These are phyloP conservation scores for Hyaloperonospora brassicae DNA, from an alignment of 352 stramenopile genomes.

Conservation along the genomic window DNA sequence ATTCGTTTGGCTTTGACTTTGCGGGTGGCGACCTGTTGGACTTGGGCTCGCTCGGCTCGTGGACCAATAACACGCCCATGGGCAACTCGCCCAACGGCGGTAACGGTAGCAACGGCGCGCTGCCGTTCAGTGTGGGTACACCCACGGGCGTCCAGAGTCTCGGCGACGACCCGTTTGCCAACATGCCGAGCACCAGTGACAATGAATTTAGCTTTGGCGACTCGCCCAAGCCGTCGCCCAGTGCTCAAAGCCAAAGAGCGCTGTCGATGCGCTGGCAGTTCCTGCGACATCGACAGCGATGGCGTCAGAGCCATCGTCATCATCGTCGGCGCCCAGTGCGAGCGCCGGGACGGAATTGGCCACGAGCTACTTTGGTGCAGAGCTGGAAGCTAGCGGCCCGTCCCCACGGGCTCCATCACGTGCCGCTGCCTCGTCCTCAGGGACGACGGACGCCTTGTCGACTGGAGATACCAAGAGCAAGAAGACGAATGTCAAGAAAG, in stretches of 20 bases:
- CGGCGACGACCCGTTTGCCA: conserved; percentile 62
- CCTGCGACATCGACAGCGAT: not conserved
- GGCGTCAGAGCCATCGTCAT: not conserved
- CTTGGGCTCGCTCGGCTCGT: conserved; percentile 62
- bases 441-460: conserved; percentile 14
- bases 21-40: conserved; percentile 63
- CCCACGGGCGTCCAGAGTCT: conserved; percentile 79
- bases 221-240: conserved; percentile 52
- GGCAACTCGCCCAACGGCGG: conserved; percentile 59
- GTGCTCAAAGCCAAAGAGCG: conserved; percentile 11
- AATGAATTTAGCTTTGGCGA: conserved; percentile 78
- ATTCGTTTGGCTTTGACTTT: conserved; percentile 84
- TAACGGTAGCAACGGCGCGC: conserved; percentile 11
- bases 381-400: conserved; percentile 31
- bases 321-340: conserved; percentile 8
- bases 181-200: conserved; percentile 33
- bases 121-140: conserved; percentile 81
- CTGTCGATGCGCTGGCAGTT: conserved; percentile 1
- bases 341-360: conserved; percentile 33
- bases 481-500: conserved; percentile 26
- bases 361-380: conserved; percentile 58
- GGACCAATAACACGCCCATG: conserved; percentile 56
- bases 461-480: conserved; percentile 24
- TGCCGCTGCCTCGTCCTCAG: conserved; percentile 4
- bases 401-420: conserved; percentile 5